phyloP scores from a whole-genome alignment of 257 asterid species.

The Cordia subcordata region DNA sequence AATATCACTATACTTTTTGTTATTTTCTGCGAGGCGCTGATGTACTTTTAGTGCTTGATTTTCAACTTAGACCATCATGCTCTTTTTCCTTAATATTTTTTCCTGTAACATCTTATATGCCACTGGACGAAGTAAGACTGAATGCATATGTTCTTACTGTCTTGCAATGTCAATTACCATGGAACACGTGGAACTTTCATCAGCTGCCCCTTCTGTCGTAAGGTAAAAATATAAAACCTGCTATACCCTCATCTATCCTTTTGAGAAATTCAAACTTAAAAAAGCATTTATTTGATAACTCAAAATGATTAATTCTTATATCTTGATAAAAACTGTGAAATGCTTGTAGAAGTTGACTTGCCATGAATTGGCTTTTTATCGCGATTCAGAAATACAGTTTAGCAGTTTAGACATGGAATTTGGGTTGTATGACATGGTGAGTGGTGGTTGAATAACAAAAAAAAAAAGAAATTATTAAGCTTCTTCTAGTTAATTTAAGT shows the following conservation, averaged over 20 bases:
- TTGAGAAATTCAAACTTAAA: background rate
- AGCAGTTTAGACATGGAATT: no score
- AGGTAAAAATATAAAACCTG: slow-evolving; percentile 45
- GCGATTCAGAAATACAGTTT: no score
- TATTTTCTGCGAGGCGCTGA: background rate
- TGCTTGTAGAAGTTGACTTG: no score
- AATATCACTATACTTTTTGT: background rate
- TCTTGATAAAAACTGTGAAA: no score
- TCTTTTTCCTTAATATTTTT: background rate
- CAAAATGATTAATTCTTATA: background rate
- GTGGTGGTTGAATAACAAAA: no score
- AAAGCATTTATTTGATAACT: background rate
- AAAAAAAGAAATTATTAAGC: no score
- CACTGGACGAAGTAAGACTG: slow-evolving; percentile 15
- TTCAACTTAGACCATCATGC: background rate
- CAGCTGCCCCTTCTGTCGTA: slow-evolving; percentile 96
- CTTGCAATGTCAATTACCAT: slow-evolving; percentile 28
- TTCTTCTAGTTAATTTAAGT: no score
- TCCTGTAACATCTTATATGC: slow-evolving; percentile 13
- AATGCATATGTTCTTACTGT: slow-evolving; percentile 28
- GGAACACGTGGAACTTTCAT: slow-evolving; percentile 39
- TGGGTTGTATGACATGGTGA: no score
- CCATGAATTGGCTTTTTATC: no score
- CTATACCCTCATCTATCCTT: background rate
- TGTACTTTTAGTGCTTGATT: background rate